Percentiles rank a stretch among this genome's conserved stretches.
phyloP scores from a whole-genome alignment of 192 early-diverging fungal genomes.

The Backusella morwellensis region DNA sequence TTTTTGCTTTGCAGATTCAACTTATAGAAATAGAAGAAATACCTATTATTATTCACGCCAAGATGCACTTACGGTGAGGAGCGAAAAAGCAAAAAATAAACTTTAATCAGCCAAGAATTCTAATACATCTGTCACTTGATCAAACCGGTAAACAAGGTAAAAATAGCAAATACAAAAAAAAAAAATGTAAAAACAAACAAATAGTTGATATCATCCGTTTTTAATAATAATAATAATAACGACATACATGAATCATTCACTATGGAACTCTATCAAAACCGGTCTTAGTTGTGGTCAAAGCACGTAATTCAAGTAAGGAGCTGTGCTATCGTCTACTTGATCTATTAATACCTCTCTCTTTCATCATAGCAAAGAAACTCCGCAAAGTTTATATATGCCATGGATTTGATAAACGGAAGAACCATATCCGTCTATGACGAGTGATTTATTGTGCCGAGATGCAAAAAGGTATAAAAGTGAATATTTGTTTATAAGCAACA shows the following conservation, averaged over 20 bases:
- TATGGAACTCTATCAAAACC: neutral
- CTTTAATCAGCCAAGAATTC: neutral
- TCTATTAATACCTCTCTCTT: neutral
- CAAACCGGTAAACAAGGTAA: neutral
- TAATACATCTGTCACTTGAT: neutral
- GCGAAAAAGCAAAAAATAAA: neutral
- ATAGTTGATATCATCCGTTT: neutral
- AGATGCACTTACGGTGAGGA: neutral
- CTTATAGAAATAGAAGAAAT: neutral
- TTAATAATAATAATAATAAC: neutral
- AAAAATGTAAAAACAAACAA: neutral
- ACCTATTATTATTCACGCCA: too few species aligned
- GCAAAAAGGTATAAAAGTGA: neutral
- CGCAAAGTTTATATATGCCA: neutral
- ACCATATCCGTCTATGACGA: neutral
- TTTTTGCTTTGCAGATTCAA: neutral
- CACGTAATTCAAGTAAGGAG: neutral
- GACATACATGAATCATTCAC: neutral
- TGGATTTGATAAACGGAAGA: neutral
- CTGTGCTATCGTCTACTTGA: neutral
- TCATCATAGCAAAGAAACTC: neutral
- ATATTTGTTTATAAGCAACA: neutral
- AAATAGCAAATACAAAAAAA: neutral
- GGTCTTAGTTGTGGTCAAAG: neutral
- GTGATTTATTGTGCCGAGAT: neutral